These are phyloP conservation scores for Alternaria conjuncta DNA, from an alignment of 2,329 filamentous ascomycete genomes.

Conservation along the genomic window DNA sequence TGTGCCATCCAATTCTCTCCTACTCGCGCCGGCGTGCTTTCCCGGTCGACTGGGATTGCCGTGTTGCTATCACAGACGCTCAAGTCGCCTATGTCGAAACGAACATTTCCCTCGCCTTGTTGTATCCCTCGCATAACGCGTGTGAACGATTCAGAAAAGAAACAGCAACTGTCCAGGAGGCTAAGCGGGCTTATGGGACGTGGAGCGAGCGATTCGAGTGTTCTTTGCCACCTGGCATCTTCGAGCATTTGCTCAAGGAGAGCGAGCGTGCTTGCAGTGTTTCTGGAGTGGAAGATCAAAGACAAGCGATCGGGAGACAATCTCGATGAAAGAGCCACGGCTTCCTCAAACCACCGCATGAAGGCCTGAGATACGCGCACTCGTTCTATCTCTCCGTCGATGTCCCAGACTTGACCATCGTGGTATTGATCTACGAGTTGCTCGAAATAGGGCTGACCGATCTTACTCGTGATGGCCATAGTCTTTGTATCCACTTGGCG, in stretches of 20 bases:
- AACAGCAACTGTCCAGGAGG: background rate
- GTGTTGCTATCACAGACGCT: background rate
- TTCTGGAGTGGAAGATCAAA: background rate
- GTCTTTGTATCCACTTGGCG: background rate
- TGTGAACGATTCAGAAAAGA: background rate
- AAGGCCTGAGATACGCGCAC: background rate
- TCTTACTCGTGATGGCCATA: background rate
- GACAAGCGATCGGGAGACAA: background rate
- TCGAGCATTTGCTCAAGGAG: background rate
- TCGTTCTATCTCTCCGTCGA: background rate
- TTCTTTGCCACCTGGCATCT: background rate
- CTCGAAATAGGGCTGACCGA: background rate
- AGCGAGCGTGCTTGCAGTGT: background rate
- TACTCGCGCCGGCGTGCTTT: background rate
- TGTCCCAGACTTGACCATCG: background rate
- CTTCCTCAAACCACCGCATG: background rate
- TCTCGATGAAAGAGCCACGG: background rate
- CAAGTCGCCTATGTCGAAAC: background rate
- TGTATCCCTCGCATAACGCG: background rate
- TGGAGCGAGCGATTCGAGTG: background rate
- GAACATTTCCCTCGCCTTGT: background rate
- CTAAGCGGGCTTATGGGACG: background rate
- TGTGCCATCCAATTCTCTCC: background rate
- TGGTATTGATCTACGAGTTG: background rate
- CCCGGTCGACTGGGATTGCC: background rate